phyloP scores from a whole-genome alignment of 306 rosid species.

The Ceratonia siliqua region DNA sequence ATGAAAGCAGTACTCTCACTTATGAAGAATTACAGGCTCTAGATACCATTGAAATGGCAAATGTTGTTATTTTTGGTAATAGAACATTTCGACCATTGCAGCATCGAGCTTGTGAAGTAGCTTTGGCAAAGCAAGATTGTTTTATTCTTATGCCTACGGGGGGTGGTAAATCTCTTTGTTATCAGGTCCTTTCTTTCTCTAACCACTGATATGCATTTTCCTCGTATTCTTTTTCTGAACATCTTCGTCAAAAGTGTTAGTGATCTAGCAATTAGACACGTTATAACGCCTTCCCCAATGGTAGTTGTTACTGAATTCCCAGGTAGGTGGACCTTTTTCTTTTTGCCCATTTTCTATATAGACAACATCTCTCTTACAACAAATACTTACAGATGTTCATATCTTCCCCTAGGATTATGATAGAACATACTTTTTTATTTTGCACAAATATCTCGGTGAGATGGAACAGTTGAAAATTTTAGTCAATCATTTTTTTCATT shows the following conservation, averaged over 20 bases:
- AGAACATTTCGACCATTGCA: conserved; percentile 83
- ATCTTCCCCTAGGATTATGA: background rate
- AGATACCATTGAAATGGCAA: conserved; percentile 90
- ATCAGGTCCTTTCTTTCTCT: conserved; percentile 75
- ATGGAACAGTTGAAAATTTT: background rate
- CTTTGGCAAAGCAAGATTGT: conserved; percentile 77
- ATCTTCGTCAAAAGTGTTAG: background rate
- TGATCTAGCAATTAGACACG: background rate
- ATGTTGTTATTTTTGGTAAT: conserved; percentile 87
- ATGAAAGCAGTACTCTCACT: conserved; percentile 49
- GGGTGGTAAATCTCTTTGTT: conserved; percentile 96
- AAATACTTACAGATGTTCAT: background rate
- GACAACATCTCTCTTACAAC: background rate
- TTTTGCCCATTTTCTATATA: background rate
- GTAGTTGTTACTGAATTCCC: background rate
- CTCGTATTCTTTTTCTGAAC: conserved; percentile 13
- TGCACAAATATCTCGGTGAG: background rate
- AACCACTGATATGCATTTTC: conserved; percentile 10
- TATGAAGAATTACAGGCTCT: conserved; percentile 67
- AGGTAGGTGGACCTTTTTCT: background rate
- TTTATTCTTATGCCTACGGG: conserved; percentile 98
- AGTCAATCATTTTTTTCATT: background rate
- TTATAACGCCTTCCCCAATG: background rate
- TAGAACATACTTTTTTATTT: background rate
- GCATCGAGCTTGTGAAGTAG: conserved; percentile 81